These are phyloP conservation scores for Nannochloris sp. DNA, from an alignment of 139 green algal genomes.

Conservation along the genomic window DNA sequence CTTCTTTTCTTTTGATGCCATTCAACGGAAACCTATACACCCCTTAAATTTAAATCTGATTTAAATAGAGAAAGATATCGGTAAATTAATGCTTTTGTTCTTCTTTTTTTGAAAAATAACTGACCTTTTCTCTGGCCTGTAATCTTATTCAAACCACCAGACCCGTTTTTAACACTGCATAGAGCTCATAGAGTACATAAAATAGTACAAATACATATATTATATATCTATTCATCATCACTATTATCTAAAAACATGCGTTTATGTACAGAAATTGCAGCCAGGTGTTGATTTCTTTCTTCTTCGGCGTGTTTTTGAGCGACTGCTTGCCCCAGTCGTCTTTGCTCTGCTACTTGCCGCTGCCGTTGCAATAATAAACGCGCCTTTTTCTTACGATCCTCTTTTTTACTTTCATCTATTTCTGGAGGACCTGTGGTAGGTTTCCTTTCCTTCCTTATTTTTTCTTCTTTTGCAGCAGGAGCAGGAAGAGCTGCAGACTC, in stretches of 20 bases:
- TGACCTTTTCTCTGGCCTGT: too few species aligned
- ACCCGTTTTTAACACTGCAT: too few species aligned
- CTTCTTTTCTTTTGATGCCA: too few species aligned
- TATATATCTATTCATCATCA: conserved; percentile 1
- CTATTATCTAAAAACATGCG: conserved; percentile 7
- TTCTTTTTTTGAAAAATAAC: too few species aligned
- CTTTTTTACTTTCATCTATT: neutral
- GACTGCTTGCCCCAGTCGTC: neutral
- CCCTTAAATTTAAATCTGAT: too few species aligned
- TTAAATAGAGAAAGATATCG: too few species aligned
- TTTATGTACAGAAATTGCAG: conserved; percentile 3
- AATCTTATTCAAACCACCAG: too few species aligned
- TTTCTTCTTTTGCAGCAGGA: neutral
- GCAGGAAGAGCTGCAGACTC: neutral
- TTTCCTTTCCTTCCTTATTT: neutral
- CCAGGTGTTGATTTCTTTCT: neutral
- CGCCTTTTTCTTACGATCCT: neutral
- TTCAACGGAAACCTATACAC: too few species aligned
- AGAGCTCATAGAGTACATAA: too few species aligned
- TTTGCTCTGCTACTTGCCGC: neutral
- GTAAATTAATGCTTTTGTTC: too few species aligned
- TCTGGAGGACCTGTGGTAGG: neutral
- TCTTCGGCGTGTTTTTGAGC: neutral
- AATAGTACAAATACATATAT: too few species aligned
- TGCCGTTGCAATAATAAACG: neutral